These are phyloP conservation scores for Ceraceosorus guamensis DNA, from an alignment of 1,284 basidiomycete species.

Conservation along the genomic window DNA sequence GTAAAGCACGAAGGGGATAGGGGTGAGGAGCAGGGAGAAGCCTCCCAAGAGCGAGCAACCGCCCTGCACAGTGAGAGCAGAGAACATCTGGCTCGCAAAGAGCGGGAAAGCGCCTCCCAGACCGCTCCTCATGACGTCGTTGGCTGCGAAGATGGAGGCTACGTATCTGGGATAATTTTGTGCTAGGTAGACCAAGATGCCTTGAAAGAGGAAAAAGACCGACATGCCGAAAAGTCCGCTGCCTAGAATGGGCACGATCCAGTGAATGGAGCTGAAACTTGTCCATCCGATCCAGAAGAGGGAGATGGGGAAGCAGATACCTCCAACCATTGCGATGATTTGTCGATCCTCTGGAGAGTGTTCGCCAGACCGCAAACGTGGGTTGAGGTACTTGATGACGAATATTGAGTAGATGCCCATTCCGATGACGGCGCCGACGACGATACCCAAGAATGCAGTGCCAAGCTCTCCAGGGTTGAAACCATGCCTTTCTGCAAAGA, in stretches of 20 bases:
- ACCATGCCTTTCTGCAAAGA: slow-evolving; percentile 30
- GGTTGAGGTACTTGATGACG: background rate
- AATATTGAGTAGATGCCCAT: slow-evolving; percentile 5
- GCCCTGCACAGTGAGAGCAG: slow-evolving; percentile 29
- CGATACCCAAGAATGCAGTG: slow-evolving; percentile 28
- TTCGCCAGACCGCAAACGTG: slow-evolving; percentile 14
- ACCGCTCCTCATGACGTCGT: slow-evolving; percentile 29
- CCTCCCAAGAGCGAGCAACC: slow-evolving; percentile 30
- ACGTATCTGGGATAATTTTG: slow-evolving; percentile 28
- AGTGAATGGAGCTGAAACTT: slow-evolving; percentile 24
- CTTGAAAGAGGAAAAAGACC: slow-evolving; percentile 32
- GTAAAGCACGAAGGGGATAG: slow-evolving; percentile 28
- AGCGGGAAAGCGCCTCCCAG: slow-evolving; percentile 31
- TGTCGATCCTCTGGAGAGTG: slow-evolving; percentile 30
- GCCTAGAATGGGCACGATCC: slow-evolving; percentile 31
- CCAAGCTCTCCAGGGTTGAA: slow-evolving; percentile 33
- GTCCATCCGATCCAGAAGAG: slow-evolving; percentile 42
- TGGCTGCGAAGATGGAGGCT: slow-evolving; percentile 28
- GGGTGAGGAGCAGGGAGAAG: slow-evolving; percentile 24
- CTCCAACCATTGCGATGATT: slow-evolving; percentile 54
- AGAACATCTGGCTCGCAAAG: slow-evolving; percentile 25
- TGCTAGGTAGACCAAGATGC: slow-evolving; percentile 9
- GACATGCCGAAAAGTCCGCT: slow-evolving; percentile 21
- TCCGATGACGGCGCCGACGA: slow-evolving; percentile 23
- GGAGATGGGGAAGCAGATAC: no score